These are phyloP conservation scores for Colletotrichum sojae DNA, from an alignment of 2,329 filamentous ascomycete genomes.

Conservation along the genomic window DNA sequence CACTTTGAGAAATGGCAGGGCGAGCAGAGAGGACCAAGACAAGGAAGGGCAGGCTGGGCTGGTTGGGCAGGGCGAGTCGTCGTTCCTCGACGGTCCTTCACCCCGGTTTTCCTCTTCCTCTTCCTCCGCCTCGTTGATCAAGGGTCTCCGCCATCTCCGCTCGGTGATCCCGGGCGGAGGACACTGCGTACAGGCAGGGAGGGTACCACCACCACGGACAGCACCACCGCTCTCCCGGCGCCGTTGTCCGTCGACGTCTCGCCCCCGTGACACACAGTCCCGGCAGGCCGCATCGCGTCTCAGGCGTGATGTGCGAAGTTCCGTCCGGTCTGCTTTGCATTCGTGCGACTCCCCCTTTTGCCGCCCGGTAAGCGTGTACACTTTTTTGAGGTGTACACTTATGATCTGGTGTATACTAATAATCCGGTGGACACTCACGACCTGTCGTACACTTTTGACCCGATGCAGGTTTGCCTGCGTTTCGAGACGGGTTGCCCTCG, in stretches of 20 bases:
- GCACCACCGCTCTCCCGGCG: neutral
- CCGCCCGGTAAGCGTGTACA: neutral
- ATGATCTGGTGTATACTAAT: too few species aligned
- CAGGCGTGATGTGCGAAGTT: neutral
- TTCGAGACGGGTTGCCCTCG: neutral
- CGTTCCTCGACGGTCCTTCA: neutral
- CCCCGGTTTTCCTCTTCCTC: conserved; percentile 1
- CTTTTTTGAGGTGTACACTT: too few species aligned
- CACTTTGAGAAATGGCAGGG: conserved; percentile 1
- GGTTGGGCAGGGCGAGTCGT: conserved; percentile 5
- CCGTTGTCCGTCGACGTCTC: neutral
- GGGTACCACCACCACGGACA: neutral
- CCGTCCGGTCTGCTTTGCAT: conserved; percentile 4
- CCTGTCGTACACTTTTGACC: neutral
- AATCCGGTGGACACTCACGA: neutral
- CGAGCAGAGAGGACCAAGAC: neutral
- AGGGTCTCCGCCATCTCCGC: conserved; percentile 32
- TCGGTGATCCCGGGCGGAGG: conserved; percentile 29
- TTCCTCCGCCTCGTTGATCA: conserved; percentile 20
- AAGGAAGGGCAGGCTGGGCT: neutral
- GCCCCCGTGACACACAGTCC: conserved; percentile 21
- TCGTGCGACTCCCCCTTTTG: too few species aligned
- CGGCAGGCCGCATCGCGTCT: conserved; percentile 22
- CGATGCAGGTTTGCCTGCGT: neutral
- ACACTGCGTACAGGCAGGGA: neutral